Conservation (phyloP, 768 basidiomycete species). For the Calocybe indica region DNA sequence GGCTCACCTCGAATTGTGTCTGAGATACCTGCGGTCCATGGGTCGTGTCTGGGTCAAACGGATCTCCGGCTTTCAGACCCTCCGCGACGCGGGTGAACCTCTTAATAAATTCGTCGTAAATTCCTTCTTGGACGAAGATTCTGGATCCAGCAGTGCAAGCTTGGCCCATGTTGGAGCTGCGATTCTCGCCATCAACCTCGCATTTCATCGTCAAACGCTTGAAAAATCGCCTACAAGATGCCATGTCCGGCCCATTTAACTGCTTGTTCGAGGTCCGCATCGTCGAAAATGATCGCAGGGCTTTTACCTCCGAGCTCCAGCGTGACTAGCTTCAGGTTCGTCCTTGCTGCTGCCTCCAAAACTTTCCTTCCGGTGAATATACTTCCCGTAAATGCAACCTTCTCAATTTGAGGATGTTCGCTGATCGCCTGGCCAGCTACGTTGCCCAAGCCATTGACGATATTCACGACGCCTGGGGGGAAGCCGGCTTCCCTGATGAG, state of each 20-base stretch:
- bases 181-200: not conserved
- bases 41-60: slow-evolving; percentile 60
- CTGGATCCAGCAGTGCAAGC: slow-evolving; percentile 81
- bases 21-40: slow-evolving; percentile 76
- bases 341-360: slow-evolving; percentile 72
- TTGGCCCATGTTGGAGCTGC: slow-evolving; percentile 45
- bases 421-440: slow-evolving; percentile 60
- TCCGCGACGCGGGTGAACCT: slow-evolving; percentile 47
- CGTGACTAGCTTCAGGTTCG: slow-evolving; percentile 81
- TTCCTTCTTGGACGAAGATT: slow-evolving; percentile 72
- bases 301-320: slow-evolving; percentile 81
- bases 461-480: slow-evolving; percentile 67
- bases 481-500: slow-evolving; percentile 65
- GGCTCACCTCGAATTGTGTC: slow-evolving; percentile 56
- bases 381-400: slow-evolving; percentile 85
- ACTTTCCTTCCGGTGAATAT: slow-evolving; percentile 75
- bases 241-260: slow-evolving; percentile 68
- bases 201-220: not conserved
- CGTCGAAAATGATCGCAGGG: slow-evolving; percentile 67
- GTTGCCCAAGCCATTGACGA: slow-evolving; percentile 57
- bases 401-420: slow-evolving; percentile 51
- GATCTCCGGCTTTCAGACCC: slow-evolving; percentile 28
- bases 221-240: slow-evolving; percentile 51
- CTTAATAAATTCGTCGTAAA: slow-evolving; percentile 75
- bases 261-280: slow-evolving; percentile 67